Evolutionary conservation across 139 green algal genomes (phyloP), one percentile per base, ranked within the genome.

Genomic region (Picochlorum sp.): DNA sequence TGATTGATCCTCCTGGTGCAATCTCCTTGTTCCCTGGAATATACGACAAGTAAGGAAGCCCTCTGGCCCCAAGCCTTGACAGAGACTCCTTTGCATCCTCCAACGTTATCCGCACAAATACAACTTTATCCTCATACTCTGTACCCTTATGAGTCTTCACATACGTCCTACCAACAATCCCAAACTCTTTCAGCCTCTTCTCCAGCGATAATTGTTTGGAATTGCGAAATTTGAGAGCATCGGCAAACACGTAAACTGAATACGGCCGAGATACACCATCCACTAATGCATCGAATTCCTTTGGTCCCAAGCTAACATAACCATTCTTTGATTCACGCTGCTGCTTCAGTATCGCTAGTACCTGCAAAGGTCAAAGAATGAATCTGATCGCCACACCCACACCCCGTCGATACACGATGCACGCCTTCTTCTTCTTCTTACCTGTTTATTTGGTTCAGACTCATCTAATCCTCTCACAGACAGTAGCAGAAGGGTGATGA

Each of bases 41-140:
- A 23, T 68, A 71, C 11, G 81, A 74, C 18, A 88, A 18, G 49
- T 68, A 83, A 5, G 85, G 85, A 46, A 92, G 76, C 2, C 69
- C 49, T 21, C 80, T 72, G 2, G 84, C 69, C 34, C 74, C 73
- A 57, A 92, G 64, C 32, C 81, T 69, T 30, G 59, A 66, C 56
- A 78, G 74, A 34, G 69, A 54, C 4, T 74, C 64, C 54, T 72
- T 62, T 28, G 45, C 62, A 5, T 56, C 38, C 23, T 75, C 62
- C 41, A 85, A 82, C 54, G 80, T 66, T 13, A 89, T 62, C 56
- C 84, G 74, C 4, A 72, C 77, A 54, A 90, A 89, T 58, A 90
- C 86, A 13, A 74, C 46, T 26, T 64, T 72, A 52, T 63, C 65
- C 0, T 57, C 68, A 28, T 72, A 58, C 10, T 65, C 54, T 32